phyloP scores from a whole-genome alignment of 305 asterid genomes.

The Solanum chacoense region DNA sequence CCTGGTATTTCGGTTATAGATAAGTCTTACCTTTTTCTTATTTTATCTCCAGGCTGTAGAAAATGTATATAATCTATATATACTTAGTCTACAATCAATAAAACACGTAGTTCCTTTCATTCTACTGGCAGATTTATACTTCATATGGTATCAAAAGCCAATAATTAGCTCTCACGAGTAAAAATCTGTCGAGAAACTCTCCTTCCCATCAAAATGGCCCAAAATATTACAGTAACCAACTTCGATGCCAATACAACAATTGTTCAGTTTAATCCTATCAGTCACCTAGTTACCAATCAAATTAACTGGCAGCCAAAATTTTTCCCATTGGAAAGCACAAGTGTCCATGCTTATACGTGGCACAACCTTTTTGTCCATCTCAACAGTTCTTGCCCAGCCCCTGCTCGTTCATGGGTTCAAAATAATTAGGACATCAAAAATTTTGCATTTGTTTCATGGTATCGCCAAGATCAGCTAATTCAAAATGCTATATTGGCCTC shows the following conservation, averaged over 20 bases:
- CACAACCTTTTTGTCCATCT: background rate
- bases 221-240: background rate
- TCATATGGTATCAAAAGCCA: background rate
- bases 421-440: background rate
- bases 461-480: background rate
- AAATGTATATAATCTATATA: background rate
- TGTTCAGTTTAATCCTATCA: background rate
- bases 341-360: background rate
- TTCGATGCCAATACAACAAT: background rate
- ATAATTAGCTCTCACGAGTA: background rate
- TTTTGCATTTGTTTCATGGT: background rate
- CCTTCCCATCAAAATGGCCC: background rate
- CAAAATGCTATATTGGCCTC: background rate
- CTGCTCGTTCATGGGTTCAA: background rate
- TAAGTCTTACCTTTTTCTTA: background rate
- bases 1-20: background rate
- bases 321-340: background rate
- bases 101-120: background rate
- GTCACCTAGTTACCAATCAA: background rate
- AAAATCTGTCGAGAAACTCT: background rate
- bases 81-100: background rate
- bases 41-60: background rate
- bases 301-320: background rate
- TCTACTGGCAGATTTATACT: background rate
- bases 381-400: background rate